Evolutionary conservation across 768 basidiomycete genomes (phyloP), one percentile per base, ranked within the genome.

Genomic region (Rhizopogon vesiculosus): DNA sequence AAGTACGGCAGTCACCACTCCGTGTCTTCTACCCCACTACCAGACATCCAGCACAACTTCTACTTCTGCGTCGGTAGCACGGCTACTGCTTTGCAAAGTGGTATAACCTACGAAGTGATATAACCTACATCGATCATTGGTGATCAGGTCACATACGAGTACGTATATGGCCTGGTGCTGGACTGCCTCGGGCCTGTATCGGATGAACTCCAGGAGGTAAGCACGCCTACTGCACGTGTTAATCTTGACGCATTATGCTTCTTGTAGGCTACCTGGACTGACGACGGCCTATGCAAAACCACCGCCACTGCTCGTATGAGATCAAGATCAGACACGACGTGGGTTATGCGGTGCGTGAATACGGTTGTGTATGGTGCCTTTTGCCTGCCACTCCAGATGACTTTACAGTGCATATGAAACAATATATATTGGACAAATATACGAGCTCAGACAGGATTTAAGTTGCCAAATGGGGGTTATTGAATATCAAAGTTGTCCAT

Each of bases 121-220:
- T 25, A 25, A 4, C 3, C 3, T 4, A 84, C 64, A 74, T 68
- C n/a, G 82, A 76, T 51, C 25, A 25, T 25, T 25, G 82, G 80
- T n/a, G 53, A 72, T 13, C 67, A 81, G 65, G 82, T 76, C 25
- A 73, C 76, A 15, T 86, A 76, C 63, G 73, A 69, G 83, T 84
- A 63, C 64, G 75, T 68, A 60, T 25, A n/a, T 19, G 16, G 8
- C 48, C 33, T 38, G 75, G 56, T 65, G 74, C 42, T 79, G 74
- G 75, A 78, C 76, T 12, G 83, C 84, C 46, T 3, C 76, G 81
- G 10, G 31, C 31, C 8, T 33, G 53, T 86, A 81, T 79, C 85
- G 86, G 84, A 73, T 42, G 78, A 84, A 73, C 64, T 42, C 85
- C 84, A 8, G 67, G 73, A 58, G 71, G 75, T 73, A 59, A 44